Evolutionary conservation across 805 yeast species (phyloP), one percentile per base, ranked within the genome.

Genomic region (Saccharomycopsis fibuligera): DNA sequence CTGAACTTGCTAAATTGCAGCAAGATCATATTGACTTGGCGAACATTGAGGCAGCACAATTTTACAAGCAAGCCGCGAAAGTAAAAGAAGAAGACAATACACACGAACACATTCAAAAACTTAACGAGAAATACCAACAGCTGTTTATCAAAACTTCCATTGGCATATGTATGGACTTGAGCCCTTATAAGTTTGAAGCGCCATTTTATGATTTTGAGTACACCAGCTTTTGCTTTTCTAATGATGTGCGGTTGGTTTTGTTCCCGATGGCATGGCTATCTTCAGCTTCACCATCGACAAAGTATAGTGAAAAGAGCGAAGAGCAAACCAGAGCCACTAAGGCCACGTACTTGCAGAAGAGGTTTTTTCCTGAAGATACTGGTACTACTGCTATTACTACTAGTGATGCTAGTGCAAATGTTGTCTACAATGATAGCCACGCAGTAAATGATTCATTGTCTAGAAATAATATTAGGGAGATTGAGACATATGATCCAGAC

Each of bases 111-210:
- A 55, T 47, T 3, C 49, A 47, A 9, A 46, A 49, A 4, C 19
- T 41, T 4, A 50, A 57, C 16, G 38, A 42, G 1, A 58, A 23
- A 22, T 59, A 30, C 53, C 54, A 58, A 14, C n/a, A n/a, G n/a
- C n/a, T n/a, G n/a, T 54, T 54, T 19, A 56, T 76, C 5, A 72
- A 62, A 31, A 67, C 83, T 1, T 73, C 81, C 30, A 70, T 90
- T 47, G 98, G 96, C 0, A 88, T 90, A 4, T 90, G 98, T 62
- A 90, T 90, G 97, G 98, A 90, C 65, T 63, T 90, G 53, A 89
- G 86, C 61, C 96, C 96, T 0, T 84, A 86, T 62, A 73, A 85
- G 60, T 90, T 90, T 62, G 69, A 76, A 54, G 88, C 96, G 1
- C 89, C 95, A 1, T 89, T 87, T 64, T 69, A 73, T 33, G 72